phyloP scores from a whole-genome alignment of 306 rosid species.

The Citrullus mucosospermus region DNA sequence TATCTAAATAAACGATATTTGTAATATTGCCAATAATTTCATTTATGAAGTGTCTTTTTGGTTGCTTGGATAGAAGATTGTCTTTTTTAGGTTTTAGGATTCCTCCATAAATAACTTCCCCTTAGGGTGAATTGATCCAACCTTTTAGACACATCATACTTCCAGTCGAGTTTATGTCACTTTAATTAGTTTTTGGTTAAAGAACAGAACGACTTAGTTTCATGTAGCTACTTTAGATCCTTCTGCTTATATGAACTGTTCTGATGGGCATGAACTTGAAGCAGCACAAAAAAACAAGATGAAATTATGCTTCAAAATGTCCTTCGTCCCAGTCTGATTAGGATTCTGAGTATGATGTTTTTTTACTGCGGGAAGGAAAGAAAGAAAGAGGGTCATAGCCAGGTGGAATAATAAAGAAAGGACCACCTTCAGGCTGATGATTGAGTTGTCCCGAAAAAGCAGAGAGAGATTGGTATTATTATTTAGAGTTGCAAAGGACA shows the following conservation, averaged over 20 bases:
- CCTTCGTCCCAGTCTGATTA: background rate
- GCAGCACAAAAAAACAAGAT: background rate
- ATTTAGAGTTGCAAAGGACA: slow-evolving; percentile 5
- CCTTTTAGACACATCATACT: background rate
- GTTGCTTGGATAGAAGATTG: background rate
- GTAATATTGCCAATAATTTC: background rate
- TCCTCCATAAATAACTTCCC: background rate
- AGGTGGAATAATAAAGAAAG: slow-evolving; percentile 7
- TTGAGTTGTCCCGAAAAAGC: background rate
- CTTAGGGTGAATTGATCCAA: background rate
- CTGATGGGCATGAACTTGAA: background rate
- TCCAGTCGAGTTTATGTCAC: background rate
- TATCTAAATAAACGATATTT: background rate
- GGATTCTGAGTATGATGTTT: background rate
- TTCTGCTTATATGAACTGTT: background rate
- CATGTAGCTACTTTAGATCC: background rate
- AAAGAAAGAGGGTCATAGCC: background rate
- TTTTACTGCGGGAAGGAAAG: background rate
- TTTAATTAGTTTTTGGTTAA: background rate
- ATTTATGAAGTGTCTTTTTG: background rate
- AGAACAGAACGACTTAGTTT: background rate
- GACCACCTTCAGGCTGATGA: slow-evolving; percentile 10
- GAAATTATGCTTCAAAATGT: background rate
- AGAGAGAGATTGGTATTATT: background rate
- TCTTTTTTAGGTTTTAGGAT: background rate